Conservation (phyloP, 345 rosid species). For the Xanthoceras sorbifolium region DNA sequence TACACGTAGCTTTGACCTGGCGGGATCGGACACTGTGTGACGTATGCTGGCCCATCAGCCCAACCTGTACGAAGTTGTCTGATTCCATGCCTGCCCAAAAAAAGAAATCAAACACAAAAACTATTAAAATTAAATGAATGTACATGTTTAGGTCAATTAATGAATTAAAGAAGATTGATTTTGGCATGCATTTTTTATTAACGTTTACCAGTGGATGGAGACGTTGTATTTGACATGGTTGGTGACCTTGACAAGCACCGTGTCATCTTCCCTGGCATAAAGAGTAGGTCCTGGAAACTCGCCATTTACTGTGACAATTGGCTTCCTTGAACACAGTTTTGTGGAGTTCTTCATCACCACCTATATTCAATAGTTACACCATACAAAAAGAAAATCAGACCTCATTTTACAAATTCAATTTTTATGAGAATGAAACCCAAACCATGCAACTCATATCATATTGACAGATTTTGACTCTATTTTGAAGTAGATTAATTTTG, state of each 20-base stretch:
- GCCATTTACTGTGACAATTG: slow-evolving; percentile 84
- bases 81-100: slow-evolving; percentile 71
- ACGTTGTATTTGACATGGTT: slow-evolving; percentile 87
- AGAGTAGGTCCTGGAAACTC: slow-evolving; percentile 85
- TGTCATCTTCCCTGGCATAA: slow-evolving; percentile 86
- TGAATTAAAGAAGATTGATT: neutral
- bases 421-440: neutral
- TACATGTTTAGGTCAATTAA: neutral
- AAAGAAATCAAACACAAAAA: neutral
- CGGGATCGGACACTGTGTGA: slow-evolving; percentile 90
- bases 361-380: slow-evolving; percentile 40
- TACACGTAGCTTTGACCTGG: slow-evolving; percentile 68
- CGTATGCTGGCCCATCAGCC: slow-evolving; percentile 97
- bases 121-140: neutral
- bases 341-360: slow-evolving; percentile 68
- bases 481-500: too few species aligned
- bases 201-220: slow-evolving; percentile 71
- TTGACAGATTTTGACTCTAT: neutral
- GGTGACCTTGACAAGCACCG: slow-evolving; percentile 69
- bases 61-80: slow-evolving; percentile 80
- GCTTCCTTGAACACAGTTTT: slow-evolving; percentile 75
- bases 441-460: neutral
- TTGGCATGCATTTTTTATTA: neutral
- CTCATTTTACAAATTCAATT: neutral
- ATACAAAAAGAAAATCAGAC: neutral